Evolutionary conservation across 2,329 filamentous ascomycete genomes (phyloP), one percentile per base, ranked within the genome.

Genomic region (Diatrype stigma): DNA sequence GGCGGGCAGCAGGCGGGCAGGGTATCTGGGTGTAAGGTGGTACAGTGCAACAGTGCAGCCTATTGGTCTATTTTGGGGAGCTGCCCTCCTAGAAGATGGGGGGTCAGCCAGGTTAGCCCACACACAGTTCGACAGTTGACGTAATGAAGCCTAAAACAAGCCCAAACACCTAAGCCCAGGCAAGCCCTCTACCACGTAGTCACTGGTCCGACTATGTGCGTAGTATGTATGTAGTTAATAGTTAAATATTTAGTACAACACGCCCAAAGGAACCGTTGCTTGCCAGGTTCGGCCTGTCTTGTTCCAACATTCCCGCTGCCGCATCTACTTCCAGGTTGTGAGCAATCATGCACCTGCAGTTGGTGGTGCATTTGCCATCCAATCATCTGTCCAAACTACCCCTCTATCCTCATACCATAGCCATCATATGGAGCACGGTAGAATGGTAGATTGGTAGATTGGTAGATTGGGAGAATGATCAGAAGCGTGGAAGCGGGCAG

Each of bases 401-500:
- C 6, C 34, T 17, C n/a, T 37, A 17, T 17, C 14, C 12, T 37
- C 34, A 14, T 17, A 6, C 14, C 34, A 37, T 17, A 6, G 34
- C 14, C 49, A 53, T 26, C 21, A 46, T 8, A 46, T 28, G 22
- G 12, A n/a, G n/a, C n/a, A n/a, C n/a, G n/a, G n/a, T n/a, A n/a
- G n/a, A n/a, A n/a, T n/a, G n/a, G n/a, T n/a, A n/a, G n/a, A n/a
- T n/a, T n/a, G n/a, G n/a, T n/a, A n/a, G n/a, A n/a, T n/a, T n/a
- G n/a, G n/a, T n/a, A n/a, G n/a, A n/a, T n/a, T n/a, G n/a, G n/a
- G n/a, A n/a, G n/a, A n/a, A n/a, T n/a, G n/a, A 23, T 21, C 11
- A 45, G 23, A 22, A 42, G 51, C 52, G 32, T 35, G 46, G 30
- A 48, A 37, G 47, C n/a, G n/a, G n/a, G n/a, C n/a, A n/a, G n/a